Evolutionary conservation across 106 monocot species (phyloP).

Genomic region (Acanthochlamys bracteata): DNA sequence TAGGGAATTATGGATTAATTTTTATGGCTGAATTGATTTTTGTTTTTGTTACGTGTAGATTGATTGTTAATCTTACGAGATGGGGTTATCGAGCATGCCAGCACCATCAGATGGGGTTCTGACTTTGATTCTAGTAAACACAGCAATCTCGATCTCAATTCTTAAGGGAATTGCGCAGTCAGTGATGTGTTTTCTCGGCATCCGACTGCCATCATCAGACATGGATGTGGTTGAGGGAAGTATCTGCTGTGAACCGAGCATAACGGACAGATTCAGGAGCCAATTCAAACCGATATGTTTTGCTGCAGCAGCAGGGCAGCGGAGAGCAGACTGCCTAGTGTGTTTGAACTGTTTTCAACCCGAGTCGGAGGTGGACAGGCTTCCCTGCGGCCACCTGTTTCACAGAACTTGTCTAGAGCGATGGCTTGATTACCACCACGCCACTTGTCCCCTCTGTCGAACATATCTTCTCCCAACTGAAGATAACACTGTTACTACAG

Average conservation of each 20-base stretch:
- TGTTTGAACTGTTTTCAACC: constrained; percentile 59
- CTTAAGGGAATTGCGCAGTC: constrained; percentile 52
- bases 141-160: constrained; percentile 55
- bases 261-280: constrained; percentile 56
- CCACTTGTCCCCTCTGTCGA: constrained; percentile 77
- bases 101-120: constrained; percentile 73
- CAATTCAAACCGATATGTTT: constrained; percentile 49
- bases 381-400: constrained; percentile 77
- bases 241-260: constrained; percentile 13
- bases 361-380: constrained; percentile 68
- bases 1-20: too few species aligned
- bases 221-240: neutral
- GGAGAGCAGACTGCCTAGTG: constrained; percentile 56
- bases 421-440: constrained; percentile 75
- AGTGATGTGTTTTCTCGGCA: constrained; percentile 34
- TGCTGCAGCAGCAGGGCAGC: constrained; percentile 16
- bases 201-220: constrained; percentile 13
- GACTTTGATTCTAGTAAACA: constrained; percentile 60
- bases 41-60: too few species aligned
- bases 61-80: constrained; percentile 11
- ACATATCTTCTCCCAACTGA: constrained; percentile 33
- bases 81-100: constrained; percentile 85
- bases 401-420: constrained; percentile 64
- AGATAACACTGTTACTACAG: neutral
- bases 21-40: too few species aligned